These are phyloP conservation scores for Nyssa sinensis DNA, from an alignment of 148 eudicot genomes.

Conservation along the genomic window DNA sequence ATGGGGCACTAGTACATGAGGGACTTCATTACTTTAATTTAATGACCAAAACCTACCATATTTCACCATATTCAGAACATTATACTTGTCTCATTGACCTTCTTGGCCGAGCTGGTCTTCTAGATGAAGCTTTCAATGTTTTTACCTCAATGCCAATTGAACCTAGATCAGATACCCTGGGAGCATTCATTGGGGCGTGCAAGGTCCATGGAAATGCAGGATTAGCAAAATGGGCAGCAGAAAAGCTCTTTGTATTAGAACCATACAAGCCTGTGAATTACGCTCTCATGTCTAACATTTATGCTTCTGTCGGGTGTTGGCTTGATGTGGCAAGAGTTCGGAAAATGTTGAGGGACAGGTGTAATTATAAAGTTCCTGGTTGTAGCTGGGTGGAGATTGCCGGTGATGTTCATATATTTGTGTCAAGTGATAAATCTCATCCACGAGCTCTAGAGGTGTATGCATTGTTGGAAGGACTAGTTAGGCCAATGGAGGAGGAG, in stretches of 20 bases:
- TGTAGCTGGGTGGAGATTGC: conserved; percentile 58
- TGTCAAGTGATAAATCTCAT: conserved; percentile 30
- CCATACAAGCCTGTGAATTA: conserved; percentile 47
- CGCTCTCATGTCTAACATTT: conserved; percentile 54
- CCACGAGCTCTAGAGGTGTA: conserved; percentile 18
- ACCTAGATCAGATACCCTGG: conserved; percentile 41
- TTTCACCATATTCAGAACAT: conserved; percentile 59
- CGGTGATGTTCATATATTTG: conserved; percentile 31
- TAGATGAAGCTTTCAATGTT: conserved; percentile 53
- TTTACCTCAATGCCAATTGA: conserved; percentile 30
- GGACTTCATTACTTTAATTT: conserved; percentile 55
- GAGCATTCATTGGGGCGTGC: conserved; percentile 62
- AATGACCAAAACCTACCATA: conserved; percentile 45
- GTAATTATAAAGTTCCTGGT: conserved; percentile 46
- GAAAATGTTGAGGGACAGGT: conserved; percentile 33
- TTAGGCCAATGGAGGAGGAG: conserved; percentile 27
- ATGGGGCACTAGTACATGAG: conserved; percentile 53
- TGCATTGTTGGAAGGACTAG: conserved; percentile 18
- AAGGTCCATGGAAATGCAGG: conserved; percentile 47
- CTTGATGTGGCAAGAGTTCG: conserved; percentile 51
- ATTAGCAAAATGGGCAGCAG: conserved; percentile 56
- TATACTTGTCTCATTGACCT: conserved; percentile 61
- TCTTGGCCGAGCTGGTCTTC: conserved; percentile 56
- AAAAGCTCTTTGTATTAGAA: conserved; percentile 41
- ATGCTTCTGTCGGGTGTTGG: conserved; percentile 65